Evolutionary conservation across 2,329 filamentous ascomycete species (phyloP), one percentile per base, ranked within the genome.

Genomic region (Blumeriella jaapii): DNA sequence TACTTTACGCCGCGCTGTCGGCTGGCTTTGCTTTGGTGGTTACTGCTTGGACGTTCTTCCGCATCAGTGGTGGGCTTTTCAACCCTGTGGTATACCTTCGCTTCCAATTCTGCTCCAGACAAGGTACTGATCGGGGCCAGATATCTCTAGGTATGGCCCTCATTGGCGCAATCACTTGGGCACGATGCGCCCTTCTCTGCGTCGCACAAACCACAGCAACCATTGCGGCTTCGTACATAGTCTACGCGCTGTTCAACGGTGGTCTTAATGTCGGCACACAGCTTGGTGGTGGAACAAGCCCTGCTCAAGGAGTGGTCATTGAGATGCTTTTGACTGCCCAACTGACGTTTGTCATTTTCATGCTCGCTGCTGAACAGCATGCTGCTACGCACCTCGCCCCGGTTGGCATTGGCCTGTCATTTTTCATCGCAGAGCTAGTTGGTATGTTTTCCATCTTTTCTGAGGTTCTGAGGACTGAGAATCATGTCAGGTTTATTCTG

Each of bases 361-460:
- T 68, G 64, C 56, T 68, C n/a, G 64, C 65, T 14, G 63, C 63
- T 16, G 64, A 68, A 50, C 65, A 68, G 46, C 64, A 67, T 36
- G 54, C 56, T 4, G 63, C 56, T 0, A 67, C 63, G 1, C 66
- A 65, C 34, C 56, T 68, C 11, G 65, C 64, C 10, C 65, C 64
- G 0, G 53, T 68, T 1, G 64, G 64, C 4, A 67, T 68, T 28
- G 63, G 62, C 2, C 48, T 67, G 38, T 57, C 62, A 10, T 50
- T 65, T 4, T 67, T 67, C 47, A 59, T 67, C 23, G 55, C 57
- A 3, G 59, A 66, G 41, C 50, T 68, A 41, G 59, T 59, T 4
- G 55, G 54, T 56, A 36, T 40, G 47, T 38, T 11, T 26, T 22
- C 4, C 2, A 7, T 27, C 25, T 5, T 4, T 12, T 11, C 25